Evolutionary conservation across 2,329 filamentous ascomycete species (phyloP), one percentile per base, ranked within the genome.

Genomic region (Fonsecaea monophora): DNA sequence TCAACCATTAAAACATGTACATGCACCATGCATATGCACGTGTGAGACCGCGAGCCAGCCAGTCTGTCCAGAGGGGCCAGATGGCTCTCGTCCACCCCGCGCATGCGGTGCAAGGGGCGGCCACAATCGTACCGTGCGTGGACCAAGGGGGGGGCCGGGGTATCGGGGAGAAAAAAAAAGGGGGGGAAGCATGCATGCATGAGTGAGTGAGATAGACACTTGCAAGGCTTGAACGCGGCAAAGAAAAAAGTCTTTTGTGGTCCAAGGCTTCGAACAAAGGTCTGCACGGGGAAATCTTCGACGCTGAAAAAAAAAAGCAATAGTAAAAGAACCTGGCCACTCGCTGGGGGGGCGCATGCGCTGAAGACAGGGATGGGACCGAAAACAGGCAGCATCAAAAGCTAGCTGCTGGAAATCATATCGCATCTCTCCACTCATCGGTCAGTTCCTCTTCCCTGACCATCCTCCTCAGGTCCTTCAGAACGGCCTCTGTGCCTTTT

Each of bases 401-500:
- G 25, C 25, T 2, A 25, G 25, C 25, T 5, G 13, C 25, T 5
- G 13, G 2, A 15, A 5, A 53, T 68, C 58, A 70, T 37, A 65
- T n/a, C 50, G 62, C 53, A 8, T 68, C 68, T 61, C 61, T 66
- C 71, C 71, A 73, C 45, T 72, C 72, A 7, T 79, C 77, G 30
- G 74, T 75, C 55, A 82, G 68, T 21, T 81, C 80, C 48, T 77
- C 75, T n/a, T 72, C 74, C 1, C 91, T 89, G 40, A 96, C 90
- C 63, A 90, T 86, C 34, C 92, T 90, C 67, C 91, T 86, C 59
- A 97, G 78, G 90, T 92, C 97, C 58, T 88, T 84, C 71, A 97
- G 80, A 0, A 92, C 89, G 2, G 92, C 90, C 73, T 96, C 92
- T 0, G 94, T 97, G 0, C 94, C 94, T 69, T 92, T 91, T 67